Evolutionary conservation across 2,329 filamentous ascomycete genomes (phyloP).

Genomic region (Cryoendolithus antarcticus): DNA sequence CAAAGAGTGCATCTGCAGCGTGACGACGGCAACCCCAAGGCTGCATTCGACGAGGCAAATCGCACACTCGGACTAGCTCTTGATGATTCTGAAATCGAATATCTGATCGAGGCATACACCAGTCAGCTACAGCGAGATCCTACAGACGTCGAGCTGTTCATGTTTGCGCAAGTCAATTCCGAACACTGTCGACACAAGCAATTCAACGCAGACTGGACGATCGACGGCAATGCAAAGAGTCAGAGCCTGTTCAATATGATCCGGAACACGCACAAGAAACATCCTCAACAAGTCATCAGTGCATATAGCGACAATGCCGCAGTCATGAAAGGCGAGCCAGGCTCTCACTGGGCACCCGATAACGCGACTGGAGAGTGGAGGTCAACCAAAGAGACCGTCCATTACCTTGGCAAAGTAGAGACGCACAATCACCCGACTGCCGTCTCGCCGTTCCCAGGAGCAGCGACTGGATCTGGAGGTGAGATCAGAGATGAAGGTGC

Average conservation of each 20-base stretch:
- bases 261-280: conserved; percentile 73
- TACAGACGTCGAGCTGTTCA: conserved; percentile 91
- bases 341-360: conserved; percentile 77
- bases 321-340: conserved; percentile 63
- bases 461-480: conserved; percentile 87
- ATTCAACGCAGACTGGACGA: conserved; percentile 94
- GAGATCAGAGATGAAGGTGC: conserved; percentile 94
- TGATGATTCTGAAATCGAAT: conserved; percentile 81
- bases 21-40: conserved; percentile 45
- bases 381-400: conserved; percentile 71
- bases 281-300: conserved; percentile 72
- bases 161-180: conserved; percentile 99
- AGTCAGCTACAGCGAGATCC: conserved; percentile 52
- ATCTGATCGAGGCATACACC: conserved; percentile 75
- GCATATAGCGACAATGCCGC: conserved; percentile 97
- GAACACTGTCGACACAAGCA: conserved; percentile 85
- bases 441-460: conserved; percentile 84
- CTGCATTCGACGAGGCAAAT: conserved; percentile 72
- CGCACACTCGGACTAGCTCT: conserved; percentile 71
- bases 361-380: conserved; percentile 78
- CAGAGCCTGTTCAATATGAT: conserved; percentile 93
- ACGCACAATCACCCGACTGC: conserved; percentile 97
- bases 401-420: conserved; percentile 88
- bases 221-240: conserved; percentile 70
- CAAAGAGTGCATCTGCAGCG: conserved; percentile 50